Evolutionary conservation across 2,329 filamentous ascomycete genomes (phyloP).

Genomic region (Metarhizium sp.): DNA sequence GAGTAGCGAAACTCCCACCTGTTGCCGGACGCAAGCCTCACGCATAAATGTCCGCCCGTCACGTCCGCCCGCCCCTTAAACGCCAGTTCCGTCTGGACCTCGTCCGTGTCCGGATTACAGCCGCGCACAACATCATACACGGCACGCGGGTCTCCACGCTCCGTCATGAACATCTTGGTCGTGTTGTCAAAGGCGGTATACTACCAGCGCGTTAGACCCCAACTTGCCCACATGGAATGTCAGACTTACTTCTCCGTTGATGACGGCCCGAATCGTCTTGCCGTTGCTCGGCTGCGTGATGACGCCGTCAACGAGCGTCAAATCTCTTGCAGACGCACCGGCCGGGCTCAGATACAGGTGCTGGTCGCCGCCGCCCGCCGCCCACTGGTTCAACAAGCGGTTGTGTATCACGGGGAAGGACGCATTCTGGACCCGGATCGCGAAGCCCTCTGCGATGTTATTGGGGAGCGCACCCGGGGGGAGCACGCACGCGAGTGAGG

Average conservation of each 20-base stretch:
- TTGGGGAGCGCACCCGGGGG: conserved; percentile 18
- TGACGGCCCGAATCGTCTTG: conserved; percentile 25
- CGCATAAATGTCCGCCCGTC: conserved; percentile 28
- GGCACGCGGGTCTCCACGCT: conserved; percentile 31
- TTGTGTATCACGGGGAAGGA: conserved; percentile 25
- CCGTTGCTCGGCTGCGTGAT: conserved; percentile 16
- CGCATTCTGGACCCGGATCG: conserved; percentile 28
- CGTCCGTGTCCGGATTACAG: conserved; percentile 31
- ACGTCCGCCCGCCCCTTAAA: conserved; percentile 21
- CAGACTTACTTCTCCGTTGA: conserved; percentile 31
- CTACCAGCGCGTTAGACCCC: conserved; percentile 11
- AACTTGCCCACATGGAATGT: not conserved
- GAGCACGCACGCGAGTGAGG: conserved; percentile 18
- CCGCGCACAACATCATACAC: conserved; percentile 30
- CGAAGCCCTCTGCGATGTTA: conserved; percentile 25
- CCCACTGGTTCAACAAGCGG: conserved; percentile 24
- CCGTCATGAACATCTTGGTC: conserved; percentile 38
- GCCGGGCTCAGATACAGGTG: conserved; percentile 30
- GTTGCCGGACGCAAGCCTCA: conserved; percentile 25
- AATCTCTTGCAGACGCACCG: conserved; percentile 24
- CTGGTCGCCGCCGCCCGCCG: conserved; percentile 27
- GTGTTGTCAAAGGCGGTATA: conserved; percentile 34
- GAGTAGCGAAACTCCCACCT: conserved; percentile 33
- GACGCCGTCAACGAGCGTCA: conserved; percentile 28
- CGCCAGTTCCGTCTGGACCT: conserved; percentile 26